These are phyloP conservation scores for Pelagomonas calceolata DNA, from an alignment of 108 stramenopile genomes.

Conservation along the genomic window DNA sequence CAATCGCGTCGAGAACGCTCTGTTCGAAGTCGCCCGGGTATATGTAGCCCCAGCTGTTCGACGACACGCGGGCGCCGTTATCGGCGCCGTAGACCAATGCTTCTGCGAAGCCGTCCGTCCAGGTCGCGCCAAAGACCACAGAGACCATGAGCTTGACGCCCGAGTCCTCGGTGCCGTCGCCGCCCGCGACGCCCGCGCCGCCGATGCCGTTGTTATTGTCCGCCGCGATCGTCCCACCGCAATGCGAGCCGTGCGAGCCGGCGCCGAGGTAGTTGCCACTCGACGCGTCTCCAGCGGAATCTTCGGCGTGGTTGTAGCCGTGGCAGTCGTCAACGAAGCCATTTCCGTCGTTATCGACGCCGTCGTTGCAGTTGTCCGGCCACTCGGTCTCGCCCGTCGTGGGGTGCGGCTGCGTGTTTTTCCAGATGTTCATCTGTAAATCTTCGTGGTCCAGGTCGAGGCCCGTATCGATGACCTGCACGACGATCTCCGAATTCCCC, in stretches of 20 bases:
- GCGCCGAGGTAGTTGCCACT: constrained; percentile 4
- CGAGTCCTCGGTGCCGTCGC: not conserved
- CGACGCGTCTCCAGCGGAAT: not conserved
- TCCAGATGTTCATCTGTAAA: no score
- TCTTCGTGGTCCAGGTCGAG: no score
- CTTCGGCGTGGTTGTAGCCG: no score
- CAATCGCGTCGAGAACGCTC: constrained; percentile 5
- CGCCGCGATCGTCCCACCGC: constrained; percentile 17
- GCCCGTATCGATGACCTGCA: no score
- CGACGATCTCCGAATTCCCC: no score
- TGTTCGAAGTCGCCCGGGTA: not conserved
- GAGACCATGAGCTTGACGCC: constrained; percentile 8
- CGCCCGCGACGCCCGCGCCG: not conserved
- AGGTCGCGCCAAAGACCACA: constrained; percentile 4
- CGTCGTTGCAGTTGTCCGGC: no score
- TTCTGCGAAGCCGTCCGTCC: not conserved
- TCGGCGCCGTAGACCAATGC: constrained; percentile 1
- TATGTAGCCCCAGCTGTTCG: constrained; percentile 8
- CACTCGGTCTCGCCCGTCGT: no score
- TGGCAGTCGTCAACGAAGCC: no score
- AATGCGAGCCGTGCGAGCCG: constrained; percentile 21
- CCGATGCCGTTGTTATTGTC: constrained; percentile 1
- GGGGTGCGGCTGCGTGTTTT: no score
- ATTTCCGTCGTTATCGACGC: no score
- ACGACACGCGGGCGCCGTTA: constrained; percentile 3